Evolutionary conservation across 2,329 filamentous ascomycete genomes (phyloP).

Genomic region (Arthrobotrys conoides): DNA sequence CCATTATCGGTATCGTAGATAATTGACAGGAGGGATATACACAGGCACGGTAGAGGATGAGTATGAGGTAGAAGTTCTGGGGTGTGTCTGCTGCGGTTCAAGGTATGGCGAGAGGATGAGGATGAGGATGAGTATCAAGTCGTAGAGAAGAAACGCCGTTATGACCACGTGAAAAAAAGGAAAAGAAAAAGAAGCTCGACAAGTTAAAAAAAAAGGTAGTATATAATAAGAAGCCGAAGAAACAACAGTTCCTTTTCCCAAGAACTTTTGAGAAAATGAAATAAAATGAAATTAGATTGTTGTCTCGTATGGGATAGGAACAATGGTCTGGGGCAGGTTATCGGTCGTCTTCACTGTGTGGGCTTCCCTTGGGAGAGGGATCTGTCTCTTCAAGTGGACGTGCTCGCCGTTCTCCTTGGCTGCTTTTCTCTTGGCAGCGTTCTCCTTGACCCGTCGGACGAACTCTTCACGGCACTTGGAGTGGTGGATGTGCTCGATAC

Average conservation of each 20-base stretch:
- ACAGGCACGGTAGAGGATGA: constrained; percentile 42
- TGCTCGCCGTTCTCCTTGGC: constrained; percentile 90
- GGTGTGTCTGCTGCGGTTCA: constrained; percentile 31
- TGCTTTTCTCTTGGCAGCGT: constrained; percentile 91
- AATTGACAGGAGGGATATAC: constrained; percentile 59
- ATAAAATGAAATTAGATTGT: constrained; percentile 79
- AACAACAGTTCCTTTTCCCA: constrained; percentile 43
- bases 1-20: constrained; percentile 58
- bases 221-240: constrained; percentile 41
- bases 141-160: constrained; percentile 59
- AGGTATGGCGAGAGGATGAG: constrained; percentile 30
- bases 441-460: constrained; percentile 94
- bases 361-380: constrained; percentile 82
- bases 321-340: constrained; percentile 90
- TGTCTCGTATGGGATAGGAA: constrained; percentile 95
- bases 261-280: constrained; percentile 13
- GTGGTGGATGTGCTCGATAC: constrained; percentile 94
- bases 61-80: constrained; percentile 3
- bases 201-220: constrained; percentile 44
- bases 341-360: constrained; percentile 84
- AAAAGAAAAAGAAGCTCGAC: constrained; percentile 40
- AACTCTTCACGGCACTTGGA: constrained; percentile 98
- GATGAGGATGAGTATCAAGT: constrained; percentile 39
- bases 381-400: constrained; percentile 93
- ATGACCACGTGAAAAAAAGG: constrained; percentile 56